Percentiles rank a stretch among this genome's conserved stretches.
These are phyloP conservation scores for Mycosphaerella arachidis DNA, from an alignment of 2,329 filamentous ascomycete species.

Conservation along the genomic window DNA sequence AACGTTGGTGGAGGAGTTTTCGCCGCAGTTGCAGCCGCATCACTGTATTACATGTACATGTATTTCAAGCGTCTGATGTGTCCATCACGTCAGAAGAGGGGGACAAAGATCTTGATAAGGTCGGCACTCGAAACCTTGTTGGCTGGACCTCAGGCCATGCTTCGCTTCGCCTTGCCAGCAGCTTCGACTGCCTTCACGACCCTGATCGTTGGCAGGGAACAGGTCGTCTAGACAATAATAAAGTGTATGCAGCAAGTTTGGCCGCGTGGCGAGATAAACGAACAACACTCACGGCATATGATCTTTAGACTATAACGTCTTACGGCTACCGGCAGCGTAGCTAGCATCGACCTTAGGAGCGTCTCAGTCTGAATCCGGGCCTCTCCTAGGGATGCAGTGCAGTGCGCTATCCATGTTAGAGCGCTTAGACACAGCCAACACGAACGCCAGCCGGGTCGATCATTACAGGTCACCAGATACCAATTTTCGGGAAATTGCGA, in stretches of 20 bases:
- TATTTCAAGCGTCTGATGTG: background rate
- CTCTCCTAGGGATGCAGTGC: conserved; percentile 5
- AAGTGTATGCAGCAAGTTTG: background rate
- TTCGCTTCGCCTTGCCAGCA: background rate
- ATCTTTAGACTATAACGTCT: background rate
- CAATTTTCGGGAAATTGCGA: background rate
- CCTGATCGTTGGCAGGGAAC: background rate
- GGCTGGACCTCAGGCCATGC: too few species aligned
- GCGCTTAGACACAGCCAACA: background rate
- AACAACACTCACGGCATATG: background rate
- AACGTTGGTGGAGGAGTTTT: background rate
- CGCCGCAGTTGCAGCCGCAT: background rate
- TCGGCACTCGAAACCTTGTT: too few species aligned
- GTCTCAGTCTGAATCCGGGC: background rate
- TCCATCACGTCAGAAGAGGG: background rate
- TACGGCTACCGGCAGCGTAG: background rate
- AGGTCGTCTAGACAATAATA: background rate
- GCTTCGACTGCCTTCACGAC: background rate
- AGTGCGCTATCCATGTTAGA: background rate
- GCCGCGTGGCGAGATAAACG: background rate
- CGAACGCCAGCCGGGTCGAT: conserved; percentile 1
- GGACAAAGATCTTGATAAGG: background rate
- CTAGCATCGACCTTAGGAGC: background rate
- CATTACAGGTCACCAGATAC: background rate
- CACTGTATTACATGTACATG: too few species aligned